Conservation (phyloP, 1,139 yeast species). For the Eremothecium sinecaudum region DNA sequence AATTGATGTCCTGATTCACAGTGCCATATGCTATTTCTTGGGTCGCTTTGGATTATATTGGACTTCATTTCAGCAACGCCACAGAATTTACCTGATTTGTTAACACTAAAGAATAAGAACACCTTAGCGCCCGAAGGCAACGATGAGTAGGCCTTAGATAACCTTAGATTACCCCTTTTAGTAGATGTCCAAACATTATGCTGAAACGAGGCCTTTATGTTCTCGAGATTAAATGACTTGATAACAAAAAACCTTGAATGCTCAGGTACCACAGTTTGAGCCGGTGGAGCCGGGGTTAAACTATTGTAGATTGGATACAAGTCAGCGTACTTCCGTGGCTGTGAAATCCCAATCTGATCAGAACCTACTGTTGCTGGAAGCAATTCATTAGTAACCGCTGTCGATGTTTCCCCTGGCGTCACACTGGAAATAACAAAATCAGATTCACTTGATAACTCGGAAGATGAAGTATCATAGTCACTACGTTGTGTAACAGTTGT, state of each 20-base stretch:
- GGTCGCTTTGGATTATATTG: slow-evolving; percentile 20
- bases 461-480: slow-evolving; percentile 4
- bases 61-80: slow-evolving; percentile 52
- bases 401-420: slow-evolving; percentile 2
- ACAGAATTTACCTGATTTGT: slow-evolving; percentile 51
- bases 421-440: slow-evolving; percentile 1
- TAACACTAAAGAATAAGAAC: slow-evolving; percentile 48
- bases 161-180: slow-evolving; percentile 44
- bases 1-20: slow-evolving; percentile 10
- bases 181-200: slow-evolving; percentile 54
- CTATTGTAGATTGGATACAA: slow-evolving; percentile 1
- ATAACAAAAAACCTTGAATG: slow-evolving; percentile 45
- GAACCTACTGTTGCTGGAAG: background rate
- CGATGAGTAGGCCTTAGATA: slow-evolving; percentile 35
- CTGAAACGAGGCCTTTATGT: slow-evolving; percentile 42
- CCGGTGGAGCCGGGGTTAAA: slow-evolving; percentile 18
- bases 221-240: slow-evolving; percentile 43
- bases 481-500: slow-evolving; percentile 2
- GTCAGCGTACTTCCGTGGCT: slow-evolving; percentile 1
- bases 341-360: background rate
- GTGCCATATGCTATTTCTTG: slow-evolving; percentile 6
- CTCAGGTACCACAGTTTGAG: slow-evolving; percentile 21
- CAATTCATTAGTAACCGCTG: background rate
- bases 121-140: slow-evolving; percentile 27
- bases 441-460: slow-evolving; percentile 3